phyloP scores from a whole-genome alignment of 768 basidiomycete species.

The Hemileccinum impolitum region DNA sequence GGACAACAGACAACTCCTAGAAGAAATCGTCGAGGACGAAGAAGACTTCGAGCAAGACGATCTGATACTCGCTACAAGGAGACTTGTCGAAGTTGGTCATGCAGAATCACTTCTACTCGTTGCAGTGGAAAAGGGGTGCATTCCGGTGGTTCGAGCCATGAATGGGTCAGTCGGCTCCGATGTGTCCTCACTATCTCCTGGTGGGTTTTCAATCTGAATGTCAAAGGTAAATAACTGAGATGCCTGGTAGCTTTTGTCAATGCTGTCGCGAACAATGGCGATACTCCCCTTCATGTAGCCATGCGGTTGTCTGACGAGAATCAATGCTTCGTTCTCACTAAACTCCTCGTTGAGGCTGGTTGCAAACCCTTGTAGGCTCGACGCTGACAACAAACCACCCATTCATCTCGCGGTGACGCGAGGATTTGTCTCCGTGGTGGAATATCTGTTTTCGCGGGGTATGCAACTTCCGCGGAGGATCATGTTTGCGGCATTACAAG shows the following conservation, averaged over 20 bases:
- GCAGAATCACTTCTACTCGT: conserved; percentile 2
- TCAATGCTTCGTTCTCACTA: neutral
- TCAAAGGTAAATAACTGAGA: neutral
- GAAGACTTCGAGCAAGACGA: neutral
- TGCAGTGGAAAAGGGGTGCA: conserved; percentile 7
- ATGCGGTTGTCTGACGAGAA: conserved; percentile 2
- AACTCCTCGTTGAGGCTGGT: conserved; percentile 3
- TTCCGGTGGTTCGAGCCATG: neutral
- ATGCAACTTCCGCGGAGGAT: neutral
- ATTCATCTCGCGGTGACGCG: neutral
- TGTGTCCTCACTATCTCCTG: neutral
- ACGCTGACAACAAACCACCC: conserved; percentile 1
- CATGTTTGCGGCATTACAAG: neutral
- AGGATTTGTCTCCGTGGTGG: neutral
- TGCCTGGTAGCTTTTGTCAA: neutral
- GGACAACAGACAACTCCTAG: neutral
- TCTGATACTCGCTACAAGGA: neutral
- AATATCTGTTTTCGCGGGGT: neutral
- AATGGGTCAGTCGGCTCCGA: no score
- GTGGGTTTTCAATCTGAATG: neutral
- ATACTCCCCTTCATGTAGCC: conserved; percentile 5
- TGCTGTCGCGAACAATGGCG: conserved; percentile 1
- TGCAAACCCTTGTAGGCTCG: neutral
- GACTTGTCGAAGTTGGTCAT: neutral
- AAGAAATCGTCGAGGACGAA: neutral